Percentiles rank a stretch among this genome's conserved stretches.
Evolutionary conservation across 208 protist species (phyloP).

Genomic region (Leishmania major): DNA sequence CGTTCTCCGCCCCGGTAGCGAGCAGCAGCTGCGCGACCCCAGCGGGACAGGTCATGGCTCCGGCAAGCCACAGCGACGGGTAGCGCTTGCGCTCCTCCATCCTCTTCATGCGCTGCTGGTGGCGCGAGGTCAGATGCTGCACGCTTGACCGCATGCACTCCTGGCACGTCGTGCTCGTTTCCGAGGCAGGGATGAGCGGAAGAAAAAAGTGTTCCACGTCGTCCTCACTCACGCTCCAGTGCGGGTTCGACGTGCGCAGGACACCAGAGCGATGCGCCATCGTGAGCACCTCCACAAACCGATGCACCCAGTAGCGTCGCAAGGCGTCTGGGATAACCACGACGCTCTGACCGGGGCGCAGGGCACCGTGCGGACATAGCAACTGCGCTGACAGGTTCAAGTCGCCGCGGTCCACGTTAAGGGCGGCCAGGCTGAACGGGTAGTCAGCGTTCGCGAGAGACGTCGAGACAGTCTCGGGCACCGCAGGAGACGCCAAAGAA

Average conservation of each 20-base stretch:
- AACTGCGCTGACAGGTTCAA: conserved; percentile 26
- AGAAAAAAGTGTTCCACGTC: conserved; percentile 33
- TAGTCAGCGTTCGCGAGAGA: conserved; percentile 7
- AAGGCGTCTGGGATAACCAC: conserved; percentile 44
- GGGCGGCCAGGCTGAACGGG: background rate
- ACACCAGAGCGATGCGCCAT: conserved; percentile 27
- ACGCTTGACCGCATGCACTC: conserved; percentile 55
- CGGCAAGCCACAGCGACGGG: conserved; percentile 54
- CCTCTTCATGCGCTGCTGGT: conserved; percentile 36
- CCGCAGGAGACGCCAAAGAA: background rate
- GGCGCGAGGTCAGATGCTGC: conserved; percentile 37
- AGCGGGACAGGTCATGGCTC: conserved; percentile 35
- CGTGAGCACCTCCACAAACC: conserved; percentile 40
- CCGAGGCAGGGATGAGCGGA: conserved; percentile 38
- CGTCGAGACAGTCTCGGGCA: conserved; percentile 16
- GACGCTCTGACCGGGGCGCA: conserved; percentile 45
- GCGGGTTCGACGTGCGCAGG: conserved; percentile 20
- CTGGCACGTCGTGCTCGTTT: conserved; percentile 36
- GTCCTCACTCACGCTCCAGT: conserved; percentile 25
- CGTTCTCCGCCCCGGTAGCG: conserved; percentile 34
- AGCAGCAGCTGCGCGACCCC: conserved; percentile 34
- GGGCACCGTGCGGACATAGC: conserved; percentile 52
- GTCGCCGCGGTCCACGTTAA: conserved; percentile 21
- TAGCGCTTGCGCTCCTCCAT: conserved; percentile 53
- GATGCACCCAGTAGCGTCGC: conserved; percentile 54